Base-by-base conservation (phyloP, 1,139 yeast genomes). In the Blastobotrys elegans region DNA sequence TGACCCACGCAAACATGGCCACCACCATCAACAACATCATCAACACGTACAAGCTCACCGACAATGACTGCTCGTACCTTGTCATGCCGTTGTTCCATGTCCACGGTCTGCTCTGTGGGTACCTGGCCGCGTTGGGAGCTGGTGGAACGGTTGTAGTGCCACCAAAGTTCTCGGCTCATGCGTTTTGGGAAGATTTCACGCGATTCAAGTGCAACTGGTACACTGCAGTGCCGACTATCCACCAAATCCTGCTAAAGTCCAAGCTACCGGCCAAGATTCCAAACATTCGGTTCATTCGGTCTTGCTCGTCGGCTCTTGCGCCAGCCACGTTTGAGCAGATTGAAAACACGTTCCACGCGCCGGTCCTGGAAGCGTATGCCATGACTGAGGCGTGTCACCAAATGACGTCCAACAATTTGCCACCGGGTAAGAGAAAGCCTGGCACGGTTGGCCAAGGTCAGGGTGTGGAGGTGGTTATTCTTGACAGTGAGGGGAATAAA, bases 71-170 rank as follows among this genome's bases (percentile, higher is more conserved):
- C 20, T 70, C 82, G 2, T 80, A 80, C 56, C 66, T 82, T 34
- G 86, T 82, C 31, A 82, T 82, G 88, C 88, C 88, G 1, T 65
- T 82, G 36, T 82, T 82, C 71, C 88, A 82, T 58, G 87, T 82
- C 30, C 88, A 82, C 59, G 88, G 88, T 1, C 66, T 82, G 42
- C 72, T 80, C 50, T 82, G 83, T 48, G 84, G 82, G 0, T 64
- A 80, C 26, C 57, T 82, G 41, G 77, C 83, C 1, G 78, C 86
- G 0, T 67, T 82, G 43, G 72, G 76, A 18, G 70, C 81, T 0
- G 79, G 79, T n/a, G 85, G 86, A 29, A 62, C 79, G 0, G 82
- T 73, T 2, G 73, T 82, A 16, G 69, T 82, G 21, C 84, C 87
- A 20, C 61, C 72, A 14, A 70, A 65, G 58, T 82, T 82, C 65